These are phyloP conservation scores for Spinacia oleracea DNA, from an alignment of 179 eudicot genomes.

Conservation along the genomic window DNA sequence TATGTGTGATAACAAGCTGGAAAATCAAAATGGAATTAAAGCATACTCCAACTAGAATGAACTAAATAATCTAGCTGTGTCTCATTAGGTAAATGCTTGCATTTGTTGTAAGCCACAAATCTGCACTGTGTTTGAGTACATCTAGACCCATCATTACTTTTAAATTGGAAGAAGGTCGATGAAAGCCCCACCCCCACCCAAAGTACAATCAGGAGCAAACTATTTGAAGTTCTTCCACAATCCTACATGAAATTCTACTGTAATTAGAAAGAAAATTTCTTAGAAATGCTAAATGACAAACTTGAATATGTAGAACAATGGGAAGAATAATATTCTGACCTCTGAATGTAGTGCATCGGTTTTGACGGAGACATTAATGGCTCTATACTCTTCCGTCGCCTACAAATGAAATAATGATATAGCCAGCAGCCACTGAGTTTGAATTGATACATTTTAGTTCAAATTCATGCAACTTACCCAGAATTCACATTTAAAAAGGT, in stretches of 20 bases:
- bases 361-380: slow-evolving; percentile 74
- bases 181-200: neutral
- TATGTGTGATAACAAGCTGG: neutral
- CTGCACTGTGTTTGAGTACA: neutral
- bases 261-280: neutral
- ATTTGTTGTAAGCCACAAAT: neutral
- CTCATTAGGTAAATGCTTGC: neutral
- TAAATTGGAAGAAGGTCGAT: neutral
- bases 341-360: slow-evolving; percentile 61
- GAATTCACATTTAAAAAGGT: slow-evolving; percentile 78
- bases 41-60: neutral
- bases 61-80: neutral
- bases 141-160: neutral
- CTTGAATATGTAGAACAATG: neutral
- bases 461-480: slow-evolving; percentile 59
- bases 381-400: slow-evolving; percentile 73
- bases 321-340: slow-evolving; percentile 41
- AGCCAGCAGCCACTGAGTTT: slow-evolving; percentile 10
- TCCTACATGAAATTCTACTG: neutral
- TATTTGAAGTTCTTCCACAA: neutral
- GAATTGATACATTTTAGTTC: slow-evolving; percentile 11
- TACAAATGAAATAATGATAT: slow-evolving; percentile 25
- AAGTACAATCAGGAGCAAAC: neutral
- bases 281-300: neutral
- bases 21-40: neutral